Evolutionary conservation across 2,329 filamentous ascomycete genomes (phyloP).

Genomic region (Claviceps sp.): DNA sequence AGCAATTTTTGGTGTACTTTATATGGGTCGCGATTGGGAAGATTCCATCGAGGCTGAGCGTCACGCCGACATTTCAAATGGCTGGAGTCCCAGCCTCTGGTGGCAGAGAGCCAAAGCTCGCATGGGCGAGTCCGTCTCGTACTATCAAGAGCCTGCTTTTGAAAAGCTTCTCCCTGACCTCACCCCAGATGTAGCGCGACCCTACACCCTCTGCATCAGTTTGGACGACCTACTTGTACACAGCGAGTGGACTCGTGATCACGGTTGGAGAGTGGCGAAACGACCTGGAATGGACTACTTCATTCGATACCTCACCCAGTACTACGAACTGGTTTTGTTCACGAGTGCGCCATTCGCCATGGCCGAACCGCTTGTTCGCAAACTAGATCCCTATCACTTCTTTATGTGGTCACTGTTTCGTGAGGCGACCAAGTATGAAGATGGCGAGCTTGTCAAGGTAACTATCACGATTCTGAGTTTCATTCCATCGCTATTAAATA

Average conservation of each 20-base stretch:
- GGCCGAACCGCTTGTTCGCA: slow-evolving; percentile 78
- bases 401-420: slow-evolving; percentile 91
- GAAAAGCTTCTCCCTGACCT: slow-evolving; percentile 79
- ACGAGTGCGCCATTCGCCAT: slow-evolving; percentile 75
- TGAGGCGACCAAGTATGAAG: slow-evolving; percentile 93
- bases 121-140: slow-evolving; percentile 61
- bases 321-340: slow-evolving; percentile 96
- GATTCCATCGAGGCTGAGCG: slow-evolving; percentile 58
- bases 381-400: slow-evolving; percentile 88
- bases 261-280: slow-evolving; percentile 93
- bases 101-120: slow-evolving; percentile 71
- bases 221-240: slow-evolving; percentile 90
- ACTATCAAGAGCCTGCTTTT: slow-evolving; percentile 94
- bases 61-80: slow-evolving; percentile 62
- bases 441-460: slow-evolving; percentile 93
- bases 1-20: slow-evolving; percentile 47
- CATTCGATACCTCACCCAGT: slow-evolving; percentile 88
- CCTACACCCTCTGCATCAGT: slow-evolving; percentile 85
- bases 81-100: slow-evolving; percentile 63
- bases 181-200: slow-evolving; percentile 66
- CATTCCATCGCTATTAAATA: background rate
- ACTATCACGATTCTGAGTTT: slow-evolving; percentile 8
- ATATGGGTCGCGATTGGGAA: slow-evolving; percentile 82
- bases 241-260: slow-evolving; percentile 85
- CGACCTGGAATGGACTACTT: slow-evolving; percentile 95